These are phyloP conservation scores for Sporothrix sp. DNA, from an alignment of 2,329 filamentous ascomycete species.

Conservation along the genomic window DNA sequence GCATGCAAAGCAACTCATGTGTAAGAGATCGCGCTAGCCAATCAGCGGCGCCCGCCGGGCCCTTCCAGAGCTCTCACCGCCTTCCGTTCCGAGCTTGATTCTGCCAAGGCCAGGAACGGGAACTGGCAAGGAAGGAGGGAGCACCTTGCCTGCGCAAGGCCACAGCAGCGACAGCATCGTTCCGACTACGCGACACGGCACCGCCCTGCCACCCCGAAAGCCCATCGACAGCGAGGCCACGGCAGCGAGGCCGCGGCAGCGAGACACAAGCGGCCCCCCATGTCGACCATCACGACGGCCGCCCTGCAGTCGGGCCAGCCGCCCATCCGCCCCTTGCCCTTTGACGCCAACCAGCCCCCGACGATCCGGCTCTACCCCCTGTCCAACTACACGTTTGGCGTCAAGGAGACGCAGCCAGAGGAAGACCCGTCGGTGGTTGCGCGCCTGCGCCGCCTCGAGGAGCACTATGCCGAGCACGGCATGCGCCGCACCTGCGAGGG, in stretches of 20 bases:
- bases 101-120: slow-evolving; percentile 5
- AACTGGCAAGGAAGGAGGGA: slow-evolving; percentile 1
- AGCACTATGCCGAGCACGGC: slow-evolving; percentile 83
- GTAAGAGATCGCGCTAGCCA: too few species aligned
- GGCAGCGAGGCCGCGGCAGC: neutral
- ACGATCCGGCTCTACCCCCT: slow-evolving; percentile 89
- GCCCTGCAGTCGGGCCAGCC: slow-evolving; percentile 68
- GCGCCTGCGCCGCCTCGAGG: slow-evolving; percentile 85
- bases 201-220: too few species aligned
- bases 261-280: slow-evolving; percentile 28
- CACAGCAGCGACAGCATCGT: neutral
- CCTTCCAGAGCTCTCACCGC: slow-evolving; percentile 13
- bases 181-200: too few species aligned
- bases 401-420: slow-evolving; percentile 96
- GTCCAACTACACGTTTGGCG: slow-evolving; percentile 97
- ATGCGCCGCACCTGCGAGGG: slow-evolving; percentile 98
- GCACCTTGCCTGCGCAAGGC: neutral
- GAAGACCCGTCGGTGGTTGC: slow-evolving; percentile 94
- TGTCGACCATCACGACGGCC: slow-evolving; percentile 76
- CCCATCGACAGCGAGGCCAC: neutral
- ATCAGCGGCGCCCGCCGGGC: neutral
- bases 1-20: too few species aligned
- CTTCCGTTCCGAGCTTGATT: slow-evolving; percentile 8
- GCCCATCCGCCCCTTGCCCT: slow-evolving; percentile 69
- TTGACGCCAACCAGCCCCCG: slow-evolving; percentile 80